Evolutionary conservation across 1,139 yeast genomes (phyloP), one percentile per base, ranked within the genome.

Genomic region (Diutina ranongensis): DNA sequence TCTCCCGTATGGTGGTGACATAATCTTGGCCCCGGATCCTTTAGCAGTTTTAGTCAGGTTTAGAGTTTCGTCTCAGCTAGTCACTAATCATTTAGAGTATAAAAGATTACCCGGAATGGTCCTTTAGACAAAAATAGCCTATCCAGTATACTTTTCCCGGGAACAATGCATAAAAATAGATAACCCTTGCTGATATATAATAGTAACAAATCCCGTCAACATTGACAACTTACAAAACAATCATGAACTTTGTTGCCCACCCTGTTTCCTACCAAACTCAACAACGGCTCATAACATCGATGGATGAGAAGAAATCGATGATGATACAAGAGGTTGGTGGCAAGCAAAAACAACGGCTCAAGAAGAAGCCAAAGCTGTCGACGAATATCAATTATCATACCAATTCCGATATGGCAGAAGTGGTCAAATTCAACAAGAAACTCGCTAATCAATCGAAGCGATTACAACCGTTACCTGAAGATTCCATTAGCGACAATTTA

Each of bases 221-320:
- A n/a, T n/a, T n/a, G n/a, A n/a, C n/a, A n/a, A n/a, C 38, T 13
- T 18, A 12, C 38, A 25, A 25, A n/a, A 27, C 31, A 8, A 27
- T 12, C 31, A 38, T 38, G 42, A 38, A 38, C 20, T 38, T 38
- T 25, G n/a, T 21, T 9, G n/a, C 32, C 21, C 18, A 21, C n/a
- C 54, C 63, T 10, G 61, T 62, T 35, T 59, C 63, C 10, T 62
- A 60, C 48, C 67, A 64, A 50, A 61, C 64, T 16, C 64, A 63
- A 48, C 66, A 64, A 49, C 60, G 62, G 49, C 42, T 63, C 44
- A 59, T 61, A 47, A 53, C 49, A 36, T 53, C 52, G 44, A 51
- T 53, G 47, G 48, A 48, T 48, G 53, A 34, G 50, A 52, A 40
- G 51, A 53, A 46, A 55, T 18, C 22, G 13, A 27, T 8, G n/a